phyloP scores from a whole-genome alignment of 352 stramenopile genomes.

The Globisporangium middletonii region DNA sequence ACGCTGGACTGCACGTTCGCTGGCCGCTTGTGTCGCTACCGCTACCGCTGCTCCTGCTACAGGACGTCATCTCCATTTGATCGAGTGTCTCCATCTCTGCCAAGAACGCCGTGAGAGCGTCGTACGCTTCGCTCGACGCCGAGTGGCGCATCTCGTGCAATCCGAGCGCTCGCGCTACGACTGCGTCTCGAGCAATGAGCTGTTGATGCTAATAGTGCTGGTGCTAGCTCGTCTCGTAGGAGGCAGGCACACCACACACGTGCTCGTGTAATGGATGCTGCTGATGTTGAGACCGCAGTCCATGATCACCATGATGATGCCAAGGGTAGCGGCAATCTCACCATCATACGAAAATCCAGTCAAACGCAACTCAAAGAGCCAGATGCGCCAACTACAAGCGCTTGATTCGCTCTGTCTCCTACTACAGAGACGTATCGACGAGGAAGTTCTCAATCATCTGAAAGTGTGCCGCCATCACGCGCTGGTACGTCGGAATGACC shows the following conservation, averaged over 20 bases:
- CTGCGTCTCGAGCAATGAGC: not conserved
- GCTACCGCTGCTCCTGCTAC: slow-evolving; percentile 1
- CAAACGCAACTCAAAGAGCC: not conserved
- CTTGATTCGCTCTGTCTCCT: not conserved
- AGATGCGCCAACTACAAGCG: not conserved
- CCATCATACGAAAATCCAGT: not conserved
- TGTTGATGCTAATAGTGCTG: not conserved
- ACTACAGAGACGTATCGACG: slow-evolving; percentile 6
- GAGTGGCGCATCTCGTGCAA: not conserved
- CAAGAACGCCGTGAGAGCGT: slow-evolving; percentile 6
- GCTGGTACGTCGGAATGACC: slow-evolving; percentile 8
- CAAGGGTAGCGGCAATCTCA: not conserved
- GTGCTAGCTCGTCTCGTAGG: no score
- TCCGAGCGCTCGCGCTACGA: not conserved
- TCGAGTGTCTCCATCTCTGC: slow-evolving; percentile 10
- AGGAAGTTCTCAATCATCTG: slow-evolving; percentile 17
- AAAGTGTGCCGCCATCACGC: slow-evolving; percentile 4
- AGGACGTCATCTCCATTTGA: not conserved
- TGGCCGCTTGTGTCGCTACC: not conserved
- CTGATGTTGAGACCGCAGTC: no score
- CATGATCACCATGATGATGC: not conserved
- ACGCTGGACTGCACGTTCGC: not conserved
- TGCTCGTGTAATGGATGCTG: not conserved
- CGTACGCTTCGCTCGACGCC: slow-evolving; percentile 2
- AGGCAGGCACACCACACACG: no score